phyloP scores from a whole-genome alignment of 371 early-diverging fungal species.

The Lichtheimia ramosa region DNA sequence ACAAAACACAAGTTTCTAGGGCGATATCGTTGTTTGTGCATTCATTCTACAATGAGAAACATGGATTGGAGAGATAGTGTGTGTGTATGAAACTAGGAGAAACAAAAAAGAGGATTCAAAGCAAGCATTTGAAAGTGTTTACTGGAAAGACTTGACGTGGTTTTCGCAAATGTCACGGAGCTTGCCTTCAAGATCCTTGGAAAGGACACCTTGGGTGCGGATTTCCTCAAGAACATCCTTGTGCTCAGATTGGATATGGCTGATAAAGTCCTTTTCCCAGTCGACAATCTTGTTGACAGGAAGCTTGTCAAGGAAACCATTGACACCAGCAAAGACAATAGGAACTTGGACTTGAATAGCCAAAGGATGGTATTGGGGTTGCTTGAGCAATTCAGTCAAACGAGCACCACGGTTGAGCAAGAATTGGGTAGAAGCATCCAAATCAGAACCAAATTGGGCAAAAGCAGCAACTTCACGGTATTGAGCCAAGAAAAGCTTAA shows the following conservation, averaged over 20 bases:
- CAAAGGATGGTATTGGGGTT: slow-evolving; percentile 91
- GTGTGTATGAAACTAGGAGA: too few relatives aligned
- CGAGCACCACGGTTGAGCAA: slow-evolving; percentile 97
- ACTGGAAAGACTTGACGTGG: slow-evolving; percentile 87
- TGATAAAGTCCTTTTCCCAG: slow-evolving; percentile 90
- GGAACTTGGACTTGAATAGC: slow-evolving; percentile 92
- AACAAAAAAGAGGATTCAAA: too few relatives aligned
- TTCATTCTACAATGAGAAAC: too few relatives aligned
- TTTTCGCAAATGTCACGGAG: slow-evolving; percentile 80
- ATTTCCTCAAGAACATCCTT: slow-evolving; percentile 84
- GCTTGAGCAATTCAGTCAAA: slow-evolving; percentile 94
- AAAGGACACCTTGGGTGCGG: slow-evolving; percentile 75
- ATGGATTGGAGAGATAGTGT: too few relatives aligned
- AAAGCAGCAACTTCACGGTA: slow-evolving; percentile 99
- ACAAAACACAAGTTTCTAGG: too few relatives aligned
- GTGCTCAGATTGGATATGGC: slow-evolving; percentile 86
- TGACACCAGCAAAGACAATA: slow-evolving; percentile 93
- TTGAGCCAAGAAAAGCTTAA: slow-evolving; percentile 97
- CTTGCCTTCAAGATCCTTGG: slow-evolving; percentile 80
- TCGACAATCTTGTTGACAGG: slow-evolving; percentile 86
- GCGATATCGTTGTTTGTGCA: too few relatives aligned
- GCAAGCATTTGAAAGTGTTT: slow-evolving; percentile 15
- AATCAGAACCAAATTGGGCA: slow-evolving; percentile 97
- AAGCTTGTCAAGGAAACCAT: slow-evolving; percentile 97
- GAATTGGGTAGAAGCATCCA: slow-evolving; percentile 98